These are phyloP conservation scores for Litchi chinensis DNA, from an alignment of 345 rosid genomes.

Conservation along the genomic window DNA sequence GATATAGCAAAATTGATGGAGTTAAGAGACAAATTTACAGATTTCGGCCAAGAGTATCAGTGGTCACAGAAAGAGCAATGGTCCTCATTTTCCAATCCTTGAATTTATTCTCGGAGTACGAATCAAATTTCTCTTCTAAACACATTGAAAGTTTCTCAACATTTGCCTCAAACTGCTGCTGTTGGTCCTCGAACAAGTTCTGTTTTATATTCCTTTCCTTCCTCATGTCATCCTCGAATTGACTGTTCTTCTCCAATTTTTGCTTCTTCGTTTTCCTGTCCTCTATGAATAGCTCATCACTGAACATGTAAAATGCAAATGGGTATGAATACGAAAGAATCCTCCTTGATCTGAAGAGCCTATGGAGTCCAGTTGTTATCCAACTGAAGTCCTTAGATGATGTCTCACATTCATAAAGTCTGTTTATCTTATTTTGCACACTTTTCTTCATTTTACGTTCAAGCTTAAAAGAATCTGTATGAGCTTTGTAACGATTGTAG, in stretches of 20 bases:
- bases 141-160: conserved; percentile 45
- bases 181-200: conserved; percentile 45
- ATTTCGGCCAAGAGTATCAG: conserved; percentile 46
- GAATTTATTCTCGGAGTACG: conserved; percentile 21
- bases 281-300: conserved; percentile 45
- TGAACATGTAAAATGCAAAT: conserved; percentile 63
- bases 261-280: conserved; percentile 22
- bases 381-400: conserved; percentile 54
- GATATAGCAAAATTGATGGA: not conserved
- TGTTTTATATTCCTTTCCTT: conserved; percentile 44
- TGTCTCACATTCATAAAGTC: conserved; percentile 38
- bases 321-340: conserved; percentile 58
- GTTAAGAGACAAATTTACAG: conserved; percentile 30
- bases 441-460: conserved; percentile 47
- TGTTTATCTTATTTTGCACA: conserved; percentile 35
- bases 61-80: conserved; percentile 31
- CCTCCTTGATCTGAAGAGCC: conserved; percentile 52
- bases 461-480: conserved; percentile 52
- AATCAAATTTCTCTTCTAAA: conserved; percentile 41
- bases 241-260: not conserved
- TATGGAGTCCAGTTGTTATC: conserved; percentile 50
- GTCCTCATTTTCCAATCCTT: conserved; percentile 30
- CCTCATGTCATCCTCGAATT: conserved; percentile 16
- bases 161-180: conserved; percentile 46
- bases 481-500: conserved; percentile 57